These are phyloP conservation scores for Hygrophila difformis DNA, from an alignment of 257 asterid genomes.

Conservation along the genomic window DNA sequence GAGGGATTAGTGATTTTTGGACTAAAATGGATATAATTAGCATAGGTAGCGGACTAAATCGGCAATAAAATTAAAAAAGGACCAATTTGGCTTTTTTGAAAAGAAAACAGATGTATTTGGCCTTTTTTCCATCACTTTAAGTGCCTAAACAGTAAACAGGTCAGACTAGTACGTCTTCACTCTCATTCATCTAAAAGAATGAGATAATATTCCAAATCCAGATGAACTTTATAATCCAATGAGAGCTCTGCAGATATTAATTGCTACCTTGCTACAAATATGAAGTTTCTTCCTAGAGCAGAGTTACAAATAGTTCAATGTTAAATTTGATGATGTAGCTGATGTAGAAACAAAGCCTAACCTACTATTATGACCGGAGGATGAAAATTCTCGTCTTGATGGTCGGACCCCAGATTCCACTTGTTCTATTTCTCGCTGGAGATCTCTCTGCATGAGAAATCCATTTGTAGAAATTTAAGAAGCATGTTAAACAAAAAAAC, in stretches of 20 bases:
- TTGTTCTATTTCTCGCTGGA: conserved; percentile 92
- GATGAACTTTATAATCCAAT: not conserved
- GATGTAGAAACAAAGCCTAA: conserved; percentile 19
- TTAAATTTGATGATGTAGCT: conserved; percentile 10
- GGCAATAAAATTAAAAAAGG: too few species aligned
- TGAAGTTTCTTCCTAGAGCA: not conserved
- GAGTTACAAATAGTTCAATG: conserved; percentile 3
- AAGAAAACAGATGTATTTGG: too few species aligned
- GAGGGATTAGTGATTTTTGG: too few species aligned
- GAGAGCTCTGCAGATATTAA: not conserved
- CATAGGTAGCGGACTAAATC: too few species aligned
- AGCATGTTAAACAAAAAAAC: conserved; percentile 1
- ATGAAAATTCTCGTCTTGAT: conserved; percentile 68
- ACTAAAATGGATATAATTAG: too few species aligned
- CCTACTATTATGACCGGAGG: conserved; percentile 80
- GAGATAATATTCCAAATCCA: not conserved
- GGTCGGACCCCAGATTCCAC: conserved; percentile 78
- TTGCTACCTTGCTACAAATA: conserved; percentile 1
- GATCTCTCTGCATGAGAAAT: conserved; percentile 61
- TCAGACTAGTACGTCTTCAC: not conserved
- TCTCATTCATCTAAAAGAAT: conserved; percentile 5
- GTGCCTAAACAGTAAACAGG: too few species aligned
- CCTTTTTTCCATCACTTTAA: too few species aligned
- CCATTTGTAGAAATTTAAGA: too few species aligned
- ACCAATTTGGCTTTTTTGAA: too few species aligned